A percentile compares a stretch with the other conserved stretches of the same genome.
Evolutionary conservation across 129 eudicot species (phyloP).

Genomic region (Silybum marianum): DNA sequence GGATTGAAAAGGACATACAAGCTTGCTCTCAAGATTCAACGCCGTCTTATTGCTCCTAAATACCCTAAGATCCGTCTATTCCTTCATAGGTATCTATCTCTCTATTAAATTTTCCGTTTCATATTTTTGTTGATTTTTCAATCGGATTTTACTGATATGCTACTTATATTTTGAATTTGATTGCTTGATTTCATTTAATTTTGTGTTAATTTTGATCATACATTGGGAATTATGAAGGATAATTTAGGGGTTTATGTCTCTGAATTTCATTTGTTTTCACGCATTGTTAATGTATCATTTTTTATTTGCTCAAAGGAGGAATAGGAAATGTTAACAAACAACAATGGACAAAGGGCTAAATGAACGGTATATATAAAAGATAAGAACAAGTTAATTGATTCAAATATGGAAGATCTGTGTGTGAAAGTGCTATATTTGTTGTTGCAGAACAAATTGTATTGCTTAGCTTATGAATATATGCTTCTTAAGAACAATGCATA

Average conservation of each 20-base stretch:
- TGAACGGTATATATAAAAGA: not conserved
- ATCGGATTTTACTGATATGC: not conserved
- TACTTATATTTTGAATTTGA: not conserved
- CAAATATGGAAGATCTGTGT: not conserved
- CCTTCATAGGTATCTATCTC: conserved; percentile 56
- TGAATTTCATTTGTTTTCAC: conserved; percentile 8
- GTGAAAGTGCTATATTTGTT: not conserved
- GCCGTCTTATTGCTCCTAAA: conserved; percentile 60
- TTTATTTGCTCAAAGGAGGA: not conserved
- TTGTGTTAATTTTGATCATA: not conserved
- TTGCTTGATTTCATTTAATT: not conserved
- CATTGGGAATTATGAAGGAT: not conserved
- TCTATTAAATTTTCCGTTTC: not conserved
- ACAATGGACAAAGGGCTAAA: not conserved
- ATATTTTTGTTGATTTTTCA: not conserved
- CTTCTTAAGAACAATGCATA: not conserved
- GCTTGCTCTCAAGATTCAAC: conserved; percentile 75
- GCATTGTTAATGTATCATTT: not conserved
- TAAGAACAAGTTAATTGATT: conserved; percentile 1
- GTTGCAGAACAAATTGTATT: not conserved
- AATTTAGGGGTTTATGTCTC: conserved; percentile 3
- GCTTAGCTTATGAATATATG: not conserved
- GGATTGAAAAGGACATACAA: conserved; percentile 80
- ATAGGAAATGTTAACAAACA: not conserved
- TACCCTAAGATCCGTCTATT: conserved; percentile 68